These are phyloP conservation scores for Aspergillus baeticus DNA, from an alignment of 495 filamentous ascomycete species.

Conservation along the genomic window DNA sequence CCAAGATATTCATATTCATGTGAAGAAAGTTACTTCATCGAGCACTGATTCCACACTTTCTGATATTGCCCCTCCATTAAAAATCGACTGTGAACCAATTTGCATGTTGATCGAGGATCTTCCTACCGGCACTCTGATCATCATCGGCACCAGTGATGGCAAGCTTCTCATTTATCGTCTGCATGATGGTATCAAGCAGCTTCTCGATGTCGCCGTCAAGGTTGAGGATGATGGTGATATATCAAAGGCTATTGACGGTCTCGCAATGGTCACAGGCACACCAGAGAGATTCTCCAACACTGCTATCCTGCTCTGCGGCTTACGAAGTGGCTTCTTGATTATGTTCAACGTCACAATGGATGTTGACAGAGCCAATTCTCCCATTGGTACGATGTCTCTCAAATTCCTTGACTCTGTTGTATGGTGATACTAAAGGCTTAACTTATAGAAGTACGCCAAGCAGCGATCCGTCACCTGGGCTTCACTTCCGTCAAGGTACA, in stretches of 20 bases:
- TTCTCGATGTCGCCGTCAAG: constrained; percentile 22
- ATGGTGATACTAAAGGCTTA: background rate
- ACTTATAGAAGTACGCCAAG: constrained; percentile 30
- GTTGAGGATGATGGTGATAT: constrained; percentile 23
- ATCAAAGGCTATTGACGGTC: constrained; percentile 40
- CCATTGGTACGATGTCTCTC: constrained; percentile 25
- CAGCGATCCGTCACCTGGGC: constrained; percentile 28
- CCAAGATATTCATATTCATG: constrained; percentile 23
- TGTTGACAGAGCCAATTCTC: constrained; percentile 12
- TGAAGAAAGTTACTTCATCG: constrained; percentile 18
- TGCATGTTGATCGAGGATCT: constrained; percentile 35
- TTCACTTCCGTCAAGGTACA: constrained; percentile 39
- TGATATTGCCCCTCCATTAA: constrained; percentile 17
- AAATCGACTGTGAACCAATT: constrained; percentile 33
- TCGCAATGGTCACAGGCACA: constrained; percentile 25
- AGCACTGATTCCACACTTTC: constrained; percentile 16
- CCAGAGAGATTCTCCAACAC: constrained; percentile 8
- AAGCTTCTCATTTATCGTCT: constrained; percentile 32
- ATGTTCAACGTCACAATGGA: constrained; percentile 29
- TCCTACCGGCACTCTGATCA: constrained; percentile 27
- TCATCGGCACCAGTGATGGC: constrained; percentile 38
- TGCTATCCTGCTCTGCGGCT: constrained; percentile 38
- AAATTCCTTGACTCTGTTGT: background rate
- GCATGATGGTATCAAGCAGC: constrained; percentile 16
- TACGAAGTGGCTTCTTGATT: constrained; percentile 45